Evolutionary conservation across 2,329 filamentous ascomycete genomes (phyloP).

Genomic region (Amesomyces nigricolor): DNA sequence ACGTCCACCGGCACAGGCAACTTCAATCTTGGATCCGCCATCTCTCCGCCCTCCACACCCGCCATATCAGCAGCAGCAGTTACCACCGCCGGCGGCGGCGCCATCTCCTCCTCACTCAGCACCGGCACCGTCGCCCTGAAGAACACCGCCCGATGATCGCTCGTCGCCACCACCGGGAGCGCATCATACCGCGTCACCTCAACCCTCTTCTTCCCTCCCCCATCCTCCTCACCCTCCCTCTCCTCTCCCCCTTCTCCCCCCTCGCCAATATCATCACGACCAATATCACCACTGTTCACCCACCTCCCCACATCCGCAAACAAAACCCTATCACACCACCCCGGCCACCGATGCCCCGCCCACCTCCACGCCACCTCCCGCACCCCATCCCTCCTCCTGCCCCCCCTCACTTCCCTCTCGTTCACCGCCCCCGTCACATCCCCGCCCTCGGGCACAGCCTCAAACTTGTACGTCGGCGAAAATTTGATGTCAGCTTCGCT

Average conservation of each 20-base stretch:
- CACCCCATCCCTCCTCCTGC: conserved; percentile 27
- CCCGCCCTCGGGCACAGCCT: conserved; percentile 34
- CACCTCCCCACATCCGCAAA: conserved; percentile 61
- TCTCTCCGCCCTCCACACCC: conserved; percentile 6
- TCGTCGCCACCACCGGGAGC: conserved; percentile 72
- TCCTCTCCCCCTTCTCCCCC: conserved; percentile 41
- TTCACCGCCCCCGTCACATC: conserved; percentile 15
- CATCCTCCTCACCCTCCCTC: conserved; percentile 45
- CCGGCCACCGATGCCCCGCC: conserved; percentile 77
- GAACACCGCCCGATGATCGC: conserved; percentile 82
- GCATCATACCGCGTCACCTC: conserved; percentile 64
- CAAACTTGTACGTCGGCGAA: conserved; percentile 92
- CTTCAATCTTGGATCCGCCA: conserved; percentile 38
- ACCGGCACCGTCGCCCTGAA: conserved; percentile 64
- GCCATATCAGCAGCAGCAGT: not conserved
- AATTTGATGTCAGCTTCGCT: conserved; percentile 70
- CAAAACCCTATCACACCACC: conserved; percentile 89
- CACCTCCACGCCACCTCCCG: conserved; percentile 58
- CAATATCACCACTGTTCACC: conserved; percentile 33
- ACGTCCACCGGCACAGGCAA: conserved; percentile 50
- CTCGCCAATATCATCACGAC: conserved; percentile 39
- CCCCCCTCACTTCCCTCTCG: conserved; percentile 11
- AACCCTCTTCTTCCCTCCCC: conserved; percentile 28
- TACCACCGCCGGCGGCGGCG: conserved; percentile 23
- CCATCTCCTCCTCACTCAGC: conserved; percentile 37